Base-by-base conservation (phyloP, 139 green algal species). In the Ettlia oleoabundans region DNA sequence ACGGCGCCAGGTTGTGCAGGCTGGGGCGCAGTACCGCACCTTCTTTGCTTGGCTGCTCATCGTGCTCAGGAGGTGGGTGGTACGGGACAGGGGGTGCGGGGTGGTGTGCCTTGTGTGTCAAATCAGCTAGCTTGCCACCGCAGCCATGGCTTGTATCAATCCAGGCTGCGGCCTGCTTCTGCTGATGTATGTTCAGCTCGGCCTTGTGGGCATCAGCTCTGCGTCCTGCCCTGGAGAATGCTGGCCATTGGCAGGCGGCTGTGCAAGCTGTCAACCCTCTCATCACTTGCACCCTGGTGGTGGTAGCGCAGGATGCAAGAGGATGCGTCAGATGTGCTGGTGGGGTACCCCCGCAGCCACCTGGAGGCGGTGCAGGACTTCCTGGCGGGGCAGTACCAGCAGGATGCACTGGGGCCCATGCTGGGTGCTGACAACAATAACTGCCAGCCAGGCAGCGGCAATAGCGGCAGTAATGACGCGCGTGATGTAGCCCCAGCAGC, bases 41-140 rank as follows among this genome's bases (percentile, higher is more conserved):
- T 88, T 96, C 71, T 95, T 92, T 79, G 85, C 82, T 13, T 96
- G 91, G 90, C 88, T 96, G 77, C 85, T 93, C 37, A 88, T 75
- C 26, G 73, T 78, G 32, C 47, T 87, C 64, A 81, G 89, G 13
- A 61, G 80, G 80, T 85, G 71, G 35, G 72, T n/a, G n/a, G n/a
- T n/a, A n/a, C n/a, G n/a, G n/a, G n/a, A n/a, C n/a, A n/a, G 33
- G 32, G n/a, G 28, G 62, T 41, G 62, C 19, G 30, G 22, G 30
- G 69, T 15, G 10, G 51, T 32, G 69, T 13, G 47, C 69, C 18
- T 19, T 0, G 18, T 78, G 51, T 10, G n/a, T 62, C 19, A 62
- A 65, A 15, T 18, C 30, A 15, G 28, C 19, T n/a, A n/a, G n/a
- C n/a, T n/a, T n/a, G n/a, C n/a, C n/a, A n/a, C n/a, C n/a, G n/a